These are phyloP conservation scores for Vigna unguiculata DNA, from an alignment of 306 rosid species.

Conservation along the genomic window DNA sequence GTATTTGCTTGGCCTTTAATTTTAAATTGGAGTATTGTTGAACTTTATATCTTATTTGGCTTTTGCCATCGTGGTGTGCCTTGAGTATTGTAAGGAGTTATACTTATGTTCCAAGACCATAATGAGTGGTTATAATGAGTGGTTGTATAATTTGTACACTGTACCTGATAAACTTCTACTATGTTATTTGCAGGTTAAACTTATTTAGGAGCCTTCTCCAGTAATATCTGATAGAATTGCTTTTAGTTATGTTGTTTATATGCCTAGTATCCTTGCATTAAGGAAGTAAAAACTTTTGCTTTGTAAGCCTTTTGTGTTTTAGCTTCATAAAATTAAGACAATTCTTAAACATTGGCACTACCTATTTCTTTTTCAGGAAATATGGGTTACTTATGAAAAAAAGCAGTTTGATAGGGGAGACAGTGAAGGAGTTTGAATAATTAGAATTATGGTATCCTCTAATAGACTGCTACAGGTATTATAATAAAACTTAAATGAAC, in stretches of 20 bases:
- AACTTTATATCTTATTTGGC: no score
- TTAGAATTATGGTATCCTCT: slow-evolving; percentile 96
- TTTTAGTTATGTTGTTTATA: slow-evolving; percentile 64
- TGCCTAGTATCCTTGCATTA: slow-evolving; percentile 82
- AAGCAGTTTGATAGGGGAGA: slow-evolving; percentile 93
- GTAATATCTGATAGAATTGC: slow-evolving; percentile 69
- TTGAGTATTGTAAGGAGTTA: no score
- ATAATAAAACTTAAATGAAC: slow-evolving; percentile 40
- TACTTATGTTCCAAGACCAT: no score
- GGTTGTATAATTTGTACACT: slow-evolving; percentile 31
- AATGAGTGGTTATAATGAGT: slow-evolving; percentile 22
- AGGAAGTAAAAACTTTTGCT: slow-evolving; percentile 67
- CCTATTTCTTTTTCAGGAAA: slow-evolving; percentile 62
- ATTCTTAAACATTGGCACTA: slow-evolving; percentile 2
- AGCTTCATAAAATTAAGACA: slow-evolving; percentile 18
- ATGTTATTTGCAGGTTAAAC: slow-evolving; percentile 71
- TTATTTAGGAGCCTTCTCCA: slow-evolving; percentile 66
- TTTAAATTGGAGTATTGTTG: no score
- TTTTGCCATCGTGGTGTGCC: no score
- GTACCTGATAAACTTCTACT: slow-evolving; percentile 34
- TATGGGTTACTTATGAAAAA: slow-evolving; percentile 87
- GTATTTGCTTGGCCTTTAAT: no score
- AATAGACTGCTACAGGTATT: slow-evolving; percentile 86
- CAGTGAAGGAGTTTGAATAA: slow-evolving; percentile 81
- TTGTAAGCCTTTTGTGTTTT: slow-evolving; percentile 6